Base-by-base conservation (phyloP, 208 protist species). In the Leishmania tropica region DNA sequence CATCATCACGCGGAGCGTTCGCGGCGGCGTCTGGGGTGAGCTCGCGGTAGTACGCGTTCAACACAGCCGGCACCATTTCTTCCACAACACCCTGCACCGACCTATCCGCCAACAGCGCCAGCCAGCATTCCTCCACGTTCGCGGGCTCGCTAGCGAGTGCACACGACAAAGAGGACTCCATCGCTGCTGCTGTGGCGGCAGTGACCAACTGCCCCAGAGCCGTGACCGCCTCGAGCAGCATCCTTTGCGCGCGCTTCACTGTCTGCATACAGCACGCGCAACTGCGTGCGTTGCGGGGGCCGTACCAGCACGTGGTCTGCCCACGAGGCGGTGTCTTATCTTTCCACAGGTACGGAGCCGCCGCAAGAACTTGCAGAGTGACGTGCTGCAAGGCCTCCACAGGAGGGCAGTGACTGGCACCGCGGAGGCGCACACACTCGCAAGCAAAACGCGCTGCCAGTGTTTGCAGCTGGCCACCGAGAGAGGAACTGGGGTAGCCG, bases 401-500 rank as follows among this genome's bases (percentile, higher is more conserved):
- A 42, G 81, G 62, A 37, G 77, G 70, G 54, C 76, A 79, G 24
- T 28, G 70, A 40, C 28, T 37, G 15, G 45, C 68, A 5, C 42
- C n/a, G 21, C 81, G 72, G 15, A 84, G 76, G 17, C 70, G 53
- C 28, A 51, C 42, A 37, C 88, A 75, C 1, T 1, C 35, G 0
- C 42, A 42, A n/a, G 88, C 78, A 37, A 93, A 80, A 24, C 72
- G 8, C 21, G 5, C 64, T 19, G 85, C 83, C 5, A 88, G 72
- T 24, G 62, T 51, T 17, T 72, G 70, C 37, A 90, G 54, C 48
- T 37, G 76, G 17, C 28, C n/a, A 1, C 65, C 62, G 47, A 88
- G 85, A 0, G 68, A 56, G n/a, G 31, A 28, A 58, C 84, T 54
- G n/a, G 85, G 81, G 58, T 88, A 81, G 8, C 92, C 90, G 24